These are phyloP conservation scores for Xylariaceae sp. DNA, from an alignment of 2,329 filamentous ascomycete species.

Conservation along the genomic window DNA sequence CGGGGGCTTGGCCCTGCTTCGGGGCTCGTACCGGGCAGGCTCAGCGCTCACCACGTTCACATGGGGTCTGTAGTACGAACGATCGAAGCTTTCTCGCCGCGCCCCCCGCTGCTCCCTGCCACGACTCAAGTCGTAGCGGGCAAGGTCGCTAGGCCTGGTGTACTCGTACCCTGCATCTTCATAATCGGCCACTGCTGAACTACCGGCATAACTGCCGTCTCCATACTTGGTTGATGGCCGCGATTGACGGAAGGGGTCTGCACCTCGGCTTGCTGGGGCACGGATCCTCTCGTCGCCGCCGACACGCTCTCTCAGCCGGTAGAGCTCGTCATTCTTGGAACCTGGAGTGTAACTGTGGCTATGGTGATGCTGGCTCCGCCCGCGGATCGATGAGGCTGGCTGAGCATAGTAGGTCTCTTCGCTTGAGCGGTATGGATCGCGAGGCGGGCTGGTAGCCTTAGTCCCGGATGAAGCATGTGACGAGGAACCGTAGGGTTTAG, in stretches of 20 bases:
- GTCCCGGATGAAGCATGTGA: constrained; percentile 30
- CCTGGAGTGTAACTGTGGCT: constrained; percentile 34
- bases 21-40: constrained; percentile 34
- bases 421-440: constrained; percentile 45
- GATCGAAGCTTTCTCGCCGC: constrained; percentile 49
- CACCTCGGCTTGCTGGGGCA: constrained; percentile 26
- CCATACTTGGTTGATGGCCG: constrained; percentile 40
- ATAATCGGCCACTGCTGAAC: constrained; percentile 35
- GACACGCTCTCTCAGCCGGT: constrained; percentile 39
- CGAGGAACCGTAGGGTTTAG: constrained; percentile 30
- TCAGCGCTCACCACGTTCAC: constrained; percentile 43
- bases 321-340: constrained; percentile 42
- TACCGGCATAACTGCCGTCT: constrained; percentile 28
- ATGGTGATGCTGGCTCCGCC: constrained; percentile 37
- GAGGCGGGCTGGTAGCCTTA: constrained; percentile 38
- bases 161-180: constrained; percentile 56
- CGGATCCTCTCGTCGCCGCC: constrained; percentile 35
- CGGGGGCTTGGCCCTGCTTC: constrained; percentile 51
- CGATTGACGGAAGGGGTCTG: constrained; percentile 39
- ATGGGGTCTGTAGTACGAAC: constrained; percentile 47
- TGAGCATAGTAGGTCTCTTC: constrained; percentile 49
- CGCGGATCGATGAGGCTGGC: constrained; percentile 50
- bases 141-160: constrained; percentile 55
- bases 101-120: constrained; percentile 30
- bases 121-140: constrained; percentile 53